Conservation (phyloP, 2,329 filamentous ascomycete species). For the Eutypa lata region DNA sequence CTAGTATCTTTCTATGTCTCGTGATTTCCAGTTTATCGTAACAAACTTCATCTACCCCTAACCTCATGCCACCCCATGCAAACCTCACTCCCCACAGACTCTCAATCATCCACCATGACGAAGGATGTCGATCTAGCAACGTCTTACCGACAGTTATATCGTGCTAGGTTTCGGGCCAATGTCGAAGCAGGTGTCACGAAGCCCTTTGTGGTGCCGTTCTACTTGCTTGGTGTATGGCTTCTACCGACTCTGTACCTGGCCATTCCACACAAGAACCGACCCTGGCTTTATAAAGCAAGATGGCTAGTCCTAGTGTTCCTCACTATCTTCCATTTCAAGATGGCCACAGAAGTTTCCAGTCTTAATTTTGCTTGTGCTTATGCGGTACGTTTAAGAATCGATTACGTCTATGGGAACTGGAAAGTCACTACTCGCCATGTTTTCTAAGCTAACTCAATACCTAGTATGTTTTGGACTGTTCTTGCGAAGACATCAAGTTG, state of each 20-base stretch:
- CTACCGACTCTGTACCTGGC: constrained; percentile 53
- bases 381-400: constrained; percentile 14
- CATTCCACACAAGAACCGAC: constrained; percentile 49
- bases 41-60: too few species aligned
- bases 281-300: constrained; percentile 47
- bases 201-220: constrained; percentile 52
- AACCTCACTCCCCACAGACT: too few species aligned
- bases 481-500: too few species aligned
- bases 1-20: too few species aligned
- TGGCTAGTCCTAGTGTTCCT: constrained; percentile 48
- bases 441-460: background rate
- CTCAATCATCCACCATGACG: too few species aligned
- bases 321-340: constrained; percentile 40
- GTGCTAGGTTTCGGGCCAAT: constrained; percentile 21
- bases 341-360: constrained; percentile 43
- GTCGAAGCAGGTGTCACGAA: constrained; percentile 36
- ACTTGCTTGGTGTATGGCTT: constrained; percentile 43
- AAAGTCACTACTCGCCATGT: background rate
- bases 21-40: too few species aligned
- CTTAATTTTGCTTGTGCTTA: constrained; percentile 50
- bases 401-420: background rate
- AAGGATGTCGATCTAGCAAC: constrained; percentile 19
- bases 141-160: constrained; percentile 25
- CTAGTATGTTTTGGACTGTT: background rate
- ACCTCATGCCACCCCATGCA: too few species aligned